These are phyloP conservation scores for Lentinula edodes DNA, from an alignment of 768 basidiomycete species.

Conservation along the genomic window DNA sequence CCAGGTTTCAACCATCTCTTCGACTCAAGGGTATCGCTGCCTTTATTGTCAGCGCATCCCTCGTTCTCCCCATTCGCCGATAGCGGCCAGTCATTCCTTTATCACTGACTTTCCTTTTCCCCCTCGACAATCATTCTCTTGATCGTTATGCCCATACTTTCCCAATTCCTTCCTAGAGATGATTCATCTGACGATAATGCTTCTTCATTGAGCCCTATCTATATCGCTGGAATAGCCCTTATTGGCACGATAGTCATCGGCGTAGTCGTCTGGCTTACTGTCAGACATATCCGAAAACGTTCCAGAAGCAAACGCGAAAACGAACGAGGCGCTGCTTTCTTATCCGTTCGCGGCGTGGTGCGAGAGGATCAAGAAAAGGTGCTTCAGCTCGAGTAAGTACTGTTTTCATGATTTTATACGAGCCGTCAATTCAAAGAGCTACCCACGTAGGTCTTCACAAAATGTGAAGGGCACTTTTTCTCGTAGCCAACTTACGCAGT, in stretches of 20 bases:
- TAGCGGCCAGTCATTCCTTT: not conserved
- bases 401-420: not conserved
- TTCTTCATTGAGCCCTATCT: slow-evolving; percentile 19
- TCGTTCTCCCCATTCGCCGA: not conserved
- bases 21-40: not conserved
- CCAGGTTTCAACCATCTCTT: not conserved
- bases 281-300: slow-evolving; percentile 37
- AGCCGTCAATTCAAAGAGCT: not conserved
- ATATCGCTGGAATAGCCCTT: slow-evolving; percentile 48
- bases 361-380: slow-evolving; percentile 26
- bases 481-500: slow-evolving; percentile 34
- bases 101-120: not conserved
- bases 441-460: not conserved
- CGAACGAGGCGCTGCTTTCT: slow-evolving; percentile 35
- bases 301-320: slow-evolving; percentile 28
- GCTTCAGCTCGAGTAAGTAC: slow-evolving; percentile 16
- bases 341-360: slow-evolving; percentile 44
- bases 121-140: not conserved
- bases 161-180: not conserved
- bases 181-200: not conserved
- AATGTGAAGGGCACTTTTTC: slow-evolving; percentile 26
- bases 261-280: slow-evolving; percentile 35
- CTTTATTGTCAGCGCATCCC: not conserved
- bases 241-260: slow-evolving; percentile 34
- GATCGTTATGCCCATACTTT: not conserved